phyloP scores from a whole-genome alignment of 208 protist genomes.

The Acanthamoeba rhysodes region DNA sequence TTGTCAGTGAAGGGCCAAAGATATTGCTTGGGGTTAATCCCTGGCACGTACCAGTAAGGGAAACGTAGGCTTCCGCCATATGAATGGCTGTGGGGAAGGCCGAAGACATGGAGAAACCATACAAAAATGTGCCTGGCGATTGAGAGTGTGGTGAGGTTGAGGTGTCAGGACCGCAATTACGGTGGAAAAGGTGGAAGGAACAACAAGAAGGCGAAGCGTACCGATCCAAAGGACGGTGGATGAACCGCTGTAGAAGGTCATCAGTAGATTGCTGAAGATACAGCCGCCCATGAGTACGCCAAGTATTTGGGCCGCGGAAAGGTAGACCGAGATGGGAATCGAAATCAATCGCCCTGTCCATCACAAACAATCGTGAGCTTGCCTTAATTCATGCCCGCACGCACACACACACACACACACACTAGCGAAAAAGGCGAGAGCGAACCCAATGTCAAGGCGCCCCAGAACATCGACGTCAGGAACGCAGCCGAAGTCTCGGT shows the following conservation, averaged over 20 bases:
- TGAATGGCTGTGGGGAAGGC: constrained; percentile 58
- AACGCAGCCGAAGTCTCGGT: constrained; percentile 31
- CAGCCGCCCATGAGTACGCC: constrained; percentile 50
- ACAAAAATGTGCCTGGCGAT: constrained; percentile 31
- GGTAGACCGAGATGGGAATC: constrained; percentile 52
- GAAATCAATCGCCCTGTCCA: background rate
- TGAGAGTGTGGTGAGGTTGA: background rate
- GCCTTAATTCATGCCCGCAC: too few relatives aligned
- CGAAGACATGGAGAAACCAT: constrained; percentile 63
- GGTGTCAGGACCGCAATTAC: background rate
- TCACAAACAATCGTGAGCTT: background rate
- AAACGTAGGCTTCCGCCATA: constrained; percentile 53
- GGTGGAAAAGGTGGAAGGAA: background rate
- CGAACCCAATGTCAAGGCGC: constrained; percentile 63
- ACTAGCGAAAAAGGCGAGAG: background rate
- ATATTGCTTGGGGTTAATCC: too few relatives aligned
- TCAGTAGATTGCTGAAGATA: constrained; percentile 48
- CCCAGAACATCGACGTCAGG: constrained; percentile 70
- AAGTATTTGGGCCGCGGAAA: constrained; percentile 55
- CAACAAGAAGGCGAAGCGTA: background rate
- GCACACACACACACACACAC: background rate
- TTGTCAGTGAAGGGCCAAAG: too few relatives aligned
- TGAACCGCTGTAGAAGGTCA: background rate
- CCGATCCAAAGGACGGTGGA: constrained; percentile 41
- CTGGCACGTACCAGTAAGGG: constrained; percentile 39